These are phyloP conservation scores for Zizania palustris DNA, from an alignment of 202 grass and related monocot genomes.

Conservation along the genomic window DNA sequence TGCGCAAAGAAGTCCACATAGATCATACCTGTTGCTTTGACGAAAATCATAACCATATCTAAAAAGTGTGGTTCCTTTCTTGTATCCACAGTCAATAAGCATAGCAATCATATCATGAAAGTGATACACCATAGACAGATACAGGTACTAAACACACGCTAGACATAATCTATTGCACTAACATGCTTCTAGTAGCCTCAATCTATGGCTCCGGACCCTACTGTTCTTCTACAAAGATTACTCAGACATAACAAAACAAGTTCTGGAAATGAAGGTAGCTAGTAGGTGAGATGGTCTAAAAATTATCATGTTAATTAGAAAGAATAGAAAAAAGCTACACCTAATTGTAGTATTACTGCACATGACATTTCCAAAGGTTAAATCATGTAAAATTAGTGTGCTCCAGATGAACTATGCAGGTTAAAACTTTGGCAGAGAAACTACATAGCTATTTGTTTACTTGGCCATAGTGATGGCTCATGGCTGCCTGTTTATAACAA, in stretches of 20 bases:
- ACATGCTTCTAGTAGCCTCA: conserved; percentile 11
- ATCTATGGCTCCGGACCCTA: no score
- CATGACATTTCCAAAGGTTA: background rate
- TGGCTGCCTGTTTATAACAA: background rate
- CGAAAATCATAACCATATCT: conserved; percentile 93
- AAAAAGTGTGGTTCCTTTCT: conserved; percentile 82
- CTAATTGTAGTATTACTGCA: background rate
- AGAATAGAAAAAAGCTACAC: no score
- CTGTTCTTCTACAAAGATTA: conserved; percentile 8
- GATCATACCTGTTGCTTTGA: conserved; percentile 82
- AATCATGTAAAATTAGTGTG: background rate
- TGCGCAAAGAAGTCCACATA: background rate
- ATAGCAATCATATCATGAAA: conserved; percentile 98
- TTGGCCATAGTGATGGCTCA: background rate
- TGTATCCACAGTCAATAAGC: conserved; percentile 77
- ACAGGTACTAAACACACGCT: conserved; percentile 29
- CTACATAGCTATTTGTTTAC: background rate
- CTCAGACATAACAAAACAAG: conserved; percentile 5
- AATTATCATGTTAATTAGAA: no score
- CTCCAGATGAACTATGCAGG: no score
- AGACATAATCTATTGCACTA: conserved; percentile 42
- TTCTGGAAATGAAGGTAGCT: conserved; percentile 7
- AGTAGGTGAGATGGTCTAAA: conserved; percentile 22
- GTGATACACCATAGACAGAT: conserved; percentile 75
- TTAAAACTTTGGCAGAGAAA: no score